Conservation (phyloP, 2,329 filamentous ascomycete genomes). For the Cercospora sesami region DNA sequence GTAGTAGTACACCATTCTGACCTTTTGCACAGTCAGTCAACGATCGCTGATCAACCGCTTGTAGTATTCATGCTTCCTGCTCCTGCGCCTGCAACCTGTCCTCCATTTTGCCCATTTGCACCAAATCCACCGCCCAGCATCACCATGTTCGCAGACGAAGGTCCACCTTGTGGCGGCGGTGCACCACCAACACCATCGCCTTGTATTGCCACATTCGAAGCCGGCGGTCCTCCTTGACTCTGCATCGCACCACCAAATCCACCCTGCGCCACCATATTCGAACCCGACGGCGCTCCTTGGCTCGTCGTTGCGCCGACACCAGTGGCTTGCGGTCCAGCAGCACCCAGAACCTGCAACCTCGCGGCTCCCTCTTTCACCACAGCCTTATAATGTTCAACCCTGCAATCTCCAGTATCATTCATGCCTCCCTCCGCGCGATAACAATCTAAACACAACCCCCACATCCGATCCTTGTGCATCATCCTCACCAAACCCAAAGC, state of each 20-base stretch:
- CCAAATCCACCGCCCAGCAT: background rate
- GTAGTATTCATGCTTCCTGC: background rate
- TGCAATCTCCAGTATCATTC: constrained; percentile 28
- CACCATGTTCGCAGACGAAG: background rate
- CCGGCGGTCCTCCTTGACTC: background rate
- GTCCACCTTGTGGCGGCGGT: background rate
- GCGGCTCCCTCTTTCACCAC: background rate
- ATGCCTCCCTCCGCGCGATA: constrained; percentile 27
- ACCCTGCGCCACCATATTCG: background rate
- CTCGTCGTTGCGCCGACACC: background rate
- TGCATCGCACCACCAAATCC: background rate
- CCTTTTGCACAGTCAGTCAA: background rate
- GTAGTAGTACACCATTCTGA: background rate
- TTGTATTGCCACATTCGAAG: background rate
- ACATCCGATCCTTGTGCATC: constrained; percentile 32
- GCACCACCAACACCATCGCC: background rate
- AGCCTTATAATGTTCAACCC: constrained; percentile 33
- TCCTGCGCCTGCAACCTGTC: background rate
- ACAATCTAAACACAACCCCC: constrained; percentile 38
- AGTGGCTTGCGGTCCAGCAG: background rate
- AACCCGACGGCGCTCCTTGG: background rate
- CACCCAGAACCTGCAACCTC: background rate
- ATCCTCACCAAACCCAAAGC: constrained; percentile 26
- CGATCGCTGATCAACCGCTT: background rate
- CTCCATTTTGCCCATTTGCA: background rate